Base-by-base conservation (phyloP, 164 flowering plant genomes). In the Sedum album region DNA sequence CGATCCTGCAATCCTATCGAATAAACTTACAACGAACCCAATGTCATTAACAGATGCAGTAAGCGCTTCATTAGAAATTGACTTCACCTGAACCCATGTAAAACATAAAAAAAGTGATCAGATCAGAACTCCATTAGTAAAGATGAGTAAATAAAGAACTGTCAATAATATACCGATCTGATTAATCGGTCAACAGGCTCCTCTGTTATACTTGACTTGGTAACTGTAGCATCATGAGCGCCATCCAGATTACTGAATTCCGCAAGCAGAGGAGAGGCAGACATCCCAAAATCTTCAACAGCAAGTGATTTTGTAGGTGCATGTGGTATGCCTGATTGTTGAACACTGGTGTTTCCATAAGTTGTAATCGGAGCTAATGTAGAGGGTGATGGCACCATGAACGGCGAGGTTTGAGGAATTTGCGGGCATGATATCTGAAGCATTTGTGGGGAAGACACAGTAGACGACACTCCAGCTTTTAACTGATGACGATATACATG, bases 241-340 rank as follows among this genome's bases (percentile, higher is more conserved):
- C 81, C 88, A 76, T 89, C 95, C 25, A 75, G 77, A 74, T 79
- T 80, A 60, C 81, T 80, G 67, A 78, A 86, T 73, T 93, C 94
- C 10, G 89, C 93, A 28, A 88, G 87, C 74, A 89, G 79, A 31
- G 95, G 96, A n/a, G 97, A 94, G 46, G 96, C 93, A 23, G 98
- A 87, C 75, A 91, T 88, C 72, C 96, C 98, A 74, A 96, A 95
- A 65, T 95, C 90, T 31, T 87, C 93, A 73, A 91, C 88, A 39
- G 94, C 90, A 79, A 88, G 86, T 46, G 93, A 82, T 33, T 79
- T 88, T 6, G 80, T 75, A 38, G 82, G 78, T 42, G 76, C 67
- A 28, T 68, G 73, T 49, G 76, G 69, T 72, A 72, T 70, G 60
- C 72, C 72, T 60, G 78, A 46, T 72, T 85, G 97, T 67, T 79